Evolutionary conservation across 2,329 filamentous ascomycete species (phyloP).

Genomic region (Botrytis elliptica): DNA sequence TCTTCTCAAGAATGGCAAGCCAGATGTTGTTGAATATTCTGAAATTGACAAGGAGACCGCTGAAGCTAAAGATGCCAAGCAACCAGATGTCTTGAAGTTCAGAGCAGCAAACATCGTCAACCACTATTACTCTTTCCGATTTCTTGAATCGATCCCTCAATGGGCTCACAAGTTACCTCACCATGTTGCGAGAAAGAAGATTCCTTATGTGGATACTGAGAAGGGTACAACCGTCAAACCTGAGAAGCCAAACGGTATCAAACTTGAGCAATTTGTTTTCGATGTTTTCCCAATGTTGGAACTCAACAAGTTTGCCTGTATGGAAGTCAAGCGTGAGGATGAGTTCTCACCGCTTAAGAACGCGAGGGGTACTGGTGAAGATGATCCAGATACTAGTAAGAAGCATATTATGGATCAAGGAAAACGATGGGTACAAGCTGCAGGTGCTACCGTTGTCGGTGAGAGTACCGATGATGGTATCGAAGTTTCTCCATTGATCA

Average conservation of each 20-base stretch:
- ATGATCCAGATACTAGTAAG: constrained; percentile 92
- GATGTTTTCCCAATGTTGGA: constrained; percentile 91
- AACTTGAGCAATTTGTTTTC: constrained; percentile 98
- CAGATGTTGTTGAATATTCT: constrained; percentile 97
- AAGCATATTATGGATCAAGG: constrained; percentile 88
- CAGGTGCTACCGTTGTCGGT: constrained; percentile 71
- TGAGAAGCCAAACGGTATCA: constrained; percentile 94
- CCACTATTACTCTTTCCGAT: constrained; percentile 96
- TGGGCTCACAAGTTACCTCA: constrained; percentile 88
- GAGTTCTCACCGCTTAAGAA: constrained; percentile 99
- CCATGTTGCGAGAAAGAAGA: constrained; percentile 98
- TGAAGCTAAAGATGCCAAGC: constrained; percentile 80
- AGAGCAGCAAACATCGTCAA: constrained; percentile 99
- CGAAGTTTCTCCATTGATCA: constrained; percentile 89
- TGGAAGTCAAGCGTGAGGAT: constrained; percentile 95
- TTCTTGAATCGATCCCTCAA: constrained; percentile 84
- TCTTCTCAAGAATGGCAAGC: constrained; percentile 89
- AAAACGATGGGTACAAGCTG: constrained; percentile 77
- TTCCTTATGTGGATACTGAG: constrained; percentile 75
- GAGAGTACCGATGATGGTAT: constrained; percentile 65
- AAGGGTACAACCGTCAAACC: constrained; percentile 83
- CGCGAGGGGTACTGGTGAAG: constrained; percentile 76
- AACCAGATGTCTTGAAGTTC: constrained; percentile 84
- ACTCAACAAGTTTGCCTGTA: constrained; percentile 86
- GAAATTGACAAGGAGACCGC: constrained; percentile 91